Evolutionary conservation across 1,284 basidiomycete genomes (phyloP).

Genomic region (Apiotrichum brassicae): DNA sequence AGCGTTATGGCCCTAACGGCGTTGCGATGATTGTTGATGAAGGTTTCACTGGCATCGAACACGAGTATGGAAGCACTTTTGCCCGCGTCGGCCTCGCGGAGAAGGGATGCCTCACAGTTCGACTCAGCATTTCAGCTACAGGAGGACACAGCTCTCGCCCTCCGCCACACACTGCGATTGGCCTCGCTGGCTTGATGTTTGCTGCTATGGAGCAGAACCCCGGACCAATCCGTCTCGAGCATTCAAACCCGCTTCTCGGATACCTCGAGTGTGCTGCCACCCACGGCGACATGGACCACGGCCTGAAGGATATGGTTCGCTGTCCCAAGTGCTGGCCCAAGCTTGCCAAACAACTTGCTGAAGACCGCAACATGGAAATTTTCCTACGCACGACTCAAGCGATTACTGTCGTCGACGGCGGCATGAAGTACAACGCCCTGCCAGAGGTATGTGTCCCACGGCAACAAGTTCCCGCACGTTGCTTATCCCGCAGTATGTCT

Average conservation of each 20-base stretch:
- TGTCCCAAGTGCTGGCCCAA: constrained; percentile 8
- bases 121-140: constrained; percentile 51
- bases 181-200: constrained; percentile 36
- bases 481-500: constrained; percentile 7
- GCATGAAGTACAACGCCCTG: constrained; percentile 24
- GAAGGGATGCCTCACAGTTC: constrained; percentile 50
- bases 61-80: constrained; percentile 24
- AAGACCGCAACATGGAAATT: constrained; percentile 6
- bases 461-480: no score
- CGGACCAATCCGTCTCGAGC: constrained; percentile 4
- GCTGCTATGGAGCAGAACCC: constrained; percentile 17
- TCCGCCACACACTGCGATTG: constrained; percentile 15
- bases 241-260: constrained; percentile 12
- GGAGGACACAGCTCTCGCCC: constrained; percentile 62
- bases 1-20: constrained; percentile 24
- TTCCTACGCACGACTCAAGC: constrained; percentile 21
- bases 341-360: constrained; percentile 3
- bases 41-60: constrained; percentile 29
- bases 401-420: constrained; percentile 17
- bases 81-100: constrained; percentile 29
- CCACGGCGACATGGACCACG: constrained; percentile 10
- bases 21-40: constrained; percentile 32
- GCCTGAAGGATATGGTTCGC: constrained; percentile 4
- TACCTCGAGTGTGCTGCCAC: constrained; percentile 19
- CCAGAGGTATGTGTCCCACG: constrained; percentile 13